Base-by-base conservation (phyloP, 768 basidiomycete species). In the Udeniomyces megalosporus region DNA sequence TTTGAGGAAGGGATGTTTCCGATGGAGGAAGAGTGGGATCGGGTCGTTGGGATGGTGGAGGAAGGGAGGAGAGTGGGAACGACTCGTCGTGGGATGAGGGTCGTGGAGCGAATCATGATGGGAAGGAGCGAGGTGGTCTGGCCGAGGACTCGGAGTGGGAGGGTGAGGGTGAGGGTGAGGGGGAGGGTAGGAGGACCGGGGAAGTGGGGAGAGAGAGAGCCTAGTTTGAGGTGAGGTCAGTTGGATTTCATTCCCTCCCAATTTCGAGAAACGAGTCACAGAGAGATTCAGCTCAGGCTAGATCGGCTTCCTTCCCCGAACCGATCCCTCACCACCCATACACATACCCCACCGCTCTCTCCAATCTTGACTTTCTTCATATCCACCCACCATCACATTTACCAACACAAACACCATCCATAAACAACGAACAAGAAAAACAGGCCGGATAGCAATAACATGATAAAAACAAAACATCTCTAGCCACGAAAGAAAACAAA, bases 1-100 rank as follows among this genome's bases (percentile, higher is more conserved):
- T 63, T 63, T 15, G 62, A 63, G 20, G 62, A 54, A 1, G 62
- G 55, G 20, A 63, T 65, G 57, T 60, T 59, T 12, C 58, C 58
- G 20, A 53, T 59, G n/a, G 63, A 65, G 26, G 44, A 51, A 15
- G 63, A 59, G 45, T 50, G 50, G 24, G 17, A 42, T 3, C 51
- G 50, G 15, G 51, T 15, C 6, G 38, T 32, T 4, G 51, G 12
- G 26, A 34, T 7, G 45, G 34, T 42, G 20, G 57, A 53, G 31
- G 57, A 59, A 28, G 58, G 42, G 44, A 49, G 29, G 34, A 31
- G 7, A 17, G 57, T 24, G 15, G 63, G 22, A 12, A 35, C 35
- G 52, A n/a, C n/a, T 2, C 35, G 38, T 38, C 3, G 38, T 17
- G 24, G 22, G 55, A 46, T 38, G 55, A 26, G 55, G 46, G 2